These are phyloP conservation scores for Otatea glauca DNA, from an alignment of 176 grass and related monocot species.

Conservation along the genomic window DNA sequence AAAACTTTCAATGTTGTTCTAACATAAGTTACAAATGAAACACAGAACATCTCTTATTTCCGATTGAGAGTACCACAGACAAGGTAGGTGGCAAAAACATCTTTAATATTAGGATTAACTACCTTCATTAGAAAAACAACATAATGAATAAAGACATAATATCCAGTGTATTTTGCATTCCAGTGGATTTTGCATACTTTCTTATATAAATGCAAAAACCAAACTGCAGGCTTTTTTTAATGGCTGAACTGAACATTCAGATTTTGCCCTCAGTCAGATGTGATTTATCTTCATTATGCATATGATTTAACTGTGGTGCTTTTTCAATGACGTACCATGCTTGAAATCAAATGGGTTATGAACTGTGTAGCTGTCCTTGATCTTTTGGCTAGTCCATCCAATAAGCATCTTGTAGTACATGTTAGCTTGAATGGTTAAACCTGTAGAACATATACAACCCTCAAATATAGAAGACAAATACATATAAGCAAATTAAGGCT, in stretches of 20 bases:
- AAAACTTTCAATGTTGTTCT: too few relatives aligned
- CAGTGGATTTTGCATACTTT: too few relatives aligned
- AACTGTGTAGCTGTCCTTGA: constrained; percentile 79
- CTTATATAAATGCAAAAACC: too few relatives aligned
- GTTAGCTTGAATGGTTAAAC: constrained; percentile 47
- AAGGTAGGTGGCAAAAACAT: not conserved
- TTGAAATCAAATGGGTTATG: constrained; percentile 96
- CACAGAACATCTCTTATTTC: too few relatives aligned
- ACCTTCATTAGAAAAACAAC: constrained; percentile 9
- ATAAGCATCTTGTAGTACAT: constrained; percentile 98
- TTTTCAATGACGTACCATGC: constrained; percentile 65
- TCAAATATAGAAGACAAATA: too few relatives aligned
- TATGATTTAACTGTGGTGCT: not conserved
- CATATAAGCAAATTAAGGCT: too few relatives aligned
- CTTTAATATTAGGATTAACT: constrained; percentile 4
- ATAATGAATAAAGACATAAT: not conserved
- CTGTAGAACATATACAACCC: too few relatives aligned
- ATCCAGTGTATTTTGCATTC: not conserved
- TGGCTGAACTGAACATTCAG: not conserved
- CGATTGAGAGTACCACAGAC: too few relatives aligned
- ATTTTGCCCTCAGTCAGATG: not conserved
- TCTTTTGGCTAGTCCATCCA: constrained; percentile 99
- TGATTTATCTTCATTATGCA: not conserved
- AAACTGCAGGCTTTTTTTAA: not conserved
- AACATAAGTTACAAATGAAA: too few relatives aligned